Base-by-base conservation (phyloP, 2,329 filamentous ascomycete genomes). In the Akanthomyces uredinophilus region DNA sequence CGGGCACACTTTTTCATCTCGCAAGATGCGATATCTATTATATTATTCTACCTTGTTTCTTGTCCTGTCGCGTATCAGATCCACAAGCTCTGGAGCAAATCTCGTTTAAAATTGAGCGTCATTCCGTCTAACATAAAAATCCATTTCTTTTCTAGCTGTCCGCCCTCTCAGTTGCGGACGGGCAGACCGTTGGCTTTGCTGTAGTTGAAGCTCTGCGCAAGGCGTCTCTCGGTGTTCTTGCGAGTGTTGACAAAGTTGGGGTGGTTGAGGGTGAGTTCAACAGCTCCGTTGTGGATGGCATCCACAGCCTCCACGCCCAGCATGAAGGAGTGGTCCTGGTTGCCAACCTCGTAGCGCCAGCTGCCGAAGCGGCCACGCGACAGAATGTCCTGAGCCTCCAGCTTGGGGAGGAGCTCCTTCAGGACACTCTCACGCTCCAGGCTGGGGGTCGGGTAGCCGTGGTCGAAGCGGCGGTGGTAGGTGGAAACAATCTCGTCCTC, bases 311-410 rank as follows among this genome's bases (percentile, higher is more conserved):
- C 93, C 22, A 96, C 93, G 74, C 93, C 93, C 65, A 96, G 83
- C 93, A 97, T 97, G 79, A 97, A 97, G 29, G 90, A 94, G 84
- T 97, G 93, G 78, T 97, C 93, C 83, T 96, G 92, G 85, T 96
- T 96, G 73, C 92, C 92, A 68, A 87, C 91, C 79, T 99, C 95
- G 81, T 99, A 99, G 74, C 92, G 86, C 95, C 95, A 99, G 83
- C 89, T 94, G 71, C 95, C 95, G 78, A 99, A 99, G 66, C 95
- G 93, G 70, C 95, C 95, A 78, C 95, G 92, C 51, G 93, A 96
- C 82, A 88, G 91, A 79, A 99, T 99, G 74, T 88, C 94, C 82
- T 91, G 87, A 66, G 87, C 90, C 80, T 96, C 89, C 64, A 99
- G 88, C 80, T 91, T 93, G 71, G 95, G 95, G 57, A 99, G 88